A percentile compares a stretch with the other conserved stretches of the same genome.
phyloP scores from a whole-genome alignment of 2,329 filamentous ascomycete genomes.

The Capronia americana region DNA sequence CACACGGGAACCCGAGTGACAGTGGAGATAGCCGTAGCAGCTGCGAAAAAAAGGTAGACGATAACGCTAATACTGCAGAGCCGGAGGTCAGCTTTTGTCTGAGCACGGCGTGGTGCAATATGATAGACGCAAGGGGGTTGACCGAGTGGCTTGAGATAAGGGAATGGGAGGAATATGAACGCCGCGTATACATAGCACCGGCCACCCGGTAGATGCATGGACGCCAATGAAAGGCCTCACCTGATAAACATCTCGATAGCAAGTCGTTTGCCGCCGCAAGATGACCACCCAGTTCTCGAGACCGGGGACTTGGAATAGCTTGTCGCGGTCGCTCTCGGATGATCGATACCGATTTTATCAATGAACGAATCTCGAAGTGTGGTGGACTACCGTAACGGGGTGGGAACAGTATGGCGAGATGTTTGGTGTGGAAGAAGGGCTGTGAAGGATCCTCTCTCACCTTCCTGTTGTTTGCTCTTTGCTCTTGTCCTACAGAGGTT shows the following conservation, averaged over 20 bases:
- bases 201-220: neutral
- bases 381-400: no score
- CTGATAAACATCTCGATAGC: neutral
- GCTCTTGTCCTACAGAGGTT: slow-evolving; percentile 12
- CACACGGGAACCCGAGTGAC: slow-evolving; percentile 57
- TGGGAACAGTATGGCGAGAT: neutral
- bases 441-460: neutral
- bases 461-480: slow-evolving; percentile 18
- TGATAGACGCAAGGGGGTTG: neutral
- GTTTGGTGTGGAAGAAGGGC: neutral
- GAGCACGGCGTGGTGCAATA: neutral
- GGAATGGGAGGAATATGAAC: neutral
- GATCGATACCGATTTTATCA: neutral
- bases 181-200: neutral
- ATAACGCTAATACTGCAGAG: slow-evolving; percentile 9
- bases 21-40: slow-evolving; percentile 43
- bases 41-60: slow-evolving; percentile 24
- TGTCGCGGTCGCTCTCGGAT: neutral
- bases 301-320: neutral
- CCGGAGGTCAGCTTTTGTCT: neutral
- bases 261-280: neutral
- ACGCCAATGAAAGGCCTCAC: neutral
- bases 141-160: neutral
- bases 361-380: neutral
- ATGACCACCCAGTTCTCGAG: neutral